Evolutionary conservation across 768 basidiomycete species (phyloP), one percentile per base, ranked within the genome.

Genomic region (Pulveroboletus frians): DNA sequence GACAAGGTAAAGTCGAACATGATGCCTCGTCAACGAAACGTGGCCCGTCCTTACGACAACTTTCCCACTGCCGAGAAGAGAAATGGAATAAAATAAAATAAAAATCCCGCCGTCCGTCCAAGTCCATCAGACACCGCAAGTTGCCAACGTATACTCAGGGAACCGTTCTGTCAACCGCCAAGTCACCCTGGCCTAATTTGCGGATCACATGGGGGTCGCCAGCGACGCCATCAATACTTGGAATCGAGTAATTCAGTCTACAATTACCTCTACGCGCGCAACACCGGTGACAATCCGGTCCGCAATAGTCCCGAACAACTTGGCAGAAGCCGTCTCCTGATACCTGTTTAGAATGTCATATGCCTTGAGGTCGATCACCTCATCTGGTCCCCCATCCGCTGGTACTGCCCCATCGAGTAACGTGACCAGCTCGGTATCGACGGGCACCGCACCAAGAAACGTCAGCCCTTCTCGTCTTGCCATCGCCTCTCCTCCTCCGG

Each of bases 401-500:
- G 66, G 47, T 46, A 71, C 73, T 32, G 77, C 82, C 4, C 80
- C 84, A 60, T 98, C 95, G 54, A 99, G 69, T 46, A 98, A 66
- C 18, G 79, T 79, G 37, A 93, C 92, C 29, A 99, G 79, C 57
- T 90, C 91, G 0, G 89, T 86, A 73, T 98, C 96, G 35, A 99
- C 85, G 6, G 96, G 96, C 34, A 99, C 73, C 37, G 87, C 78
- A 10, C 96, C 96, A 47, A 99, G 73, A 64, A 93, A 96, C 41
- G 63, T 66, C 32, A 97, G 59, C 1, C 74, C 77, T 60, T 94
- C 89, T 43, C 76, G 77, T 53, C 75, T 73, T 4, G 90, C 92
- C 86, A 93, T 84, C 60, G 84, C 87, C 68, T 85, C 81, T 2
- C 94, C 96, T 2, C 96, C 96, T 14, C 92, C 92, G 4, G 83